Base-by-base conservation (phyloP, 1,139 yeast genomes). In the Blastobotrys illinoisensis region DNA sequence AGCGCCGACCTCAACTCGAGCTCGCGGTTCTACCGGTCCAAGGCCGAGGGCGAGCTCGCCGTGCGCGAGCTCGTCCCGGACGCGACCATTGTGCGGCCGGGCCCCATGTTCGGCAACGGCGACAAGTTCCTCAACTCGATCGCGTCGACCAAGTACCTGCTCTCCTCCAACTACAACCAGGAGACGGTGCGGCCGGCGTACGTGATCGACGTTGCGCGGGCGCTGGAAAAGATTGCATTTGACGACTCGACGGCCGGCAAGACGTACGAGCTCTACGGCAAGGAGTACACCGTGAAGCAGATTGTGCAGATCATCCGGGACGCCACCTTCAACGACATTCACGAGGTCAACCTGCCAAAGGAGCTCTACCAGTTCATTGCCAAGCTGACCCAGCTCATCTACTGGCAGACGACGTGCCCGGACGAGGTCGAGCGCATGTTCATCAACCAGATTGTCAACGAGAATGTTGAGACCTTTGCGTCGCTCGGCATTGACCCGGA, bases 41-140 rank as follows among this genome's bases (percentile, higher is more conserved):
- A 88, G 75, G 95, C 88, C 57, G 73, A 83, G 54, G 93, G 88
- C 58, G 96, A 88, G 73, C 78, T 81, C 66, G 79, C 79, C 32
- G 95, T 85, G 46, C 76, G 79, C 60, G 88, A 82, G 51, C 79
- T 80, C 53, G 71, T 80, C 55, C 95, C 96, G 36, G 87, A 83
- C 64, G 78, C 88, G 50, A 88, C 96, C 40, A 87, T 88, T 66
- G 95, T 88, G 47, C 83, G 96, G 71, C 96, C 96, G 11, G 83
- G 88, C 19, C 89, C 88, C 59, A 79, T 88, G 81, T 88, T 73
- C 67, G 95, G 95, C 46, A 78, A 85, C 68, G 87, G 85, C 68
- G 93, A 87, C 69, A 76, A 79, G 61, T 82, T 88, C 68, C 76
- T 88, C 65, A 85, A 83, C 73, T 79, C 79, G 67, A 75, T 87